These are phyloP conservation scores for Sanghuangporus sanghuang DNA, from an alignment of 1,284 basidiomycete species.

Conservation along the genomic window DNA sequence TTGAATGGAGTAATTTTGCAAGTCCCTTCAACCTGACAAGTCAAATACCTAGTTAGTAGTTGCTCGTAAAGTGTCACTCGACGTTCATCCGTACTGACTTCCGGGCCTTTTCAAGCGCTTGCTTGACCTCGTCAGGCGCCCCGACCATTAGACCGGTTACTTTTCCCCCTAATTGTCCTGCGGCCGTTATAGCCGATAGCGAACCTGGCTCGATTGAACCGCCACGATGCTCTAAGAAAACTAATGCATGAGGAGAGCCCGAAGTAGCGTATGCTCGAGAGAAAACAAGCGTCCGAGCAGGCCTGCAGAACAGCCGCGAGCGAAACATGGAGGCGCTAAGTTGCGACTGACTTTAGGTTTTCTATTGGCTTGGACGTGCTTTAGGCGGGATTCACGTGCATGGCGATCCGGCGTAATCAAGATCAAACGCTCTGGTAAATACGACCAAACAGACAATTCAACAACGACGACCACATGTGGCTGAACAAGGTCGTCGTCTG, in stretches of 20 bases:
- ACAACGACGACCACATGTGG: too few species aligned
- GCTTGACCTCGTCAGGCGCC: constrained; percentile 62
- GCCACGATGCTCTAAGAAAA: constrained; percentile 85
- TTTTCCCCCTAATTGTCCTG: constrained; percentile 77
- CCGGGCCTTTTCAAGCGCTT: constrained; percentile 71
- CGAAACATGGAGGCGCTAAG: constrained; percentile 9
- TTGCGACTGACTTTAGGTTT: background rate
- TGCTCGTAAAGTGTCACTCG: background rate
- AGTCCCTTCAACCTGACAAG: constrained; percentile 41
- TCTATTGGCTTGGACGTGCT: background rate
- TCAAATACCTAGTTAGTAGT: background rate
- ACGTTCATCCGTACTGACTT: constrained; percentile 46
- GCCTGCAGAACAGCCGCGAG: constrained; percentile 2
- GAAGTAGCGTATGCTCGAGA: constrained; percentile 51
- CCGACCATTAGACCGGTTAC: constrained; percentile 89
- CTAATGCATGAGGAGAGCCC: constrained; percentile 63
- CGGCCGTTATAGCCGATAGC: constrained; percentile 89
- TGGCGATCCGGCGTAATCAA: background rate
- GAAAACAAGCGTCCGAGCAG: constrained; percentile 7
- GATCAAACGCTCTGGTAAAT: too few species aligned
- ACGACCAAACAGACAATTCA: too few species aligned
- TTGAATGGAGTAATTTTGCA: constrained; percentile 36
- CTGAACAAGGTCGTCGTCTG: too few species aligned
- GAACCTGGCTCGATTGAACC: constrained; percentile 81
- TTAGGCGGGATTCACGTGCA: background rate